Base-by-base conservation (phyloP, 2,329 filamentous ascomycete genomes). In the Nigrospora osmanthi region DNA sequence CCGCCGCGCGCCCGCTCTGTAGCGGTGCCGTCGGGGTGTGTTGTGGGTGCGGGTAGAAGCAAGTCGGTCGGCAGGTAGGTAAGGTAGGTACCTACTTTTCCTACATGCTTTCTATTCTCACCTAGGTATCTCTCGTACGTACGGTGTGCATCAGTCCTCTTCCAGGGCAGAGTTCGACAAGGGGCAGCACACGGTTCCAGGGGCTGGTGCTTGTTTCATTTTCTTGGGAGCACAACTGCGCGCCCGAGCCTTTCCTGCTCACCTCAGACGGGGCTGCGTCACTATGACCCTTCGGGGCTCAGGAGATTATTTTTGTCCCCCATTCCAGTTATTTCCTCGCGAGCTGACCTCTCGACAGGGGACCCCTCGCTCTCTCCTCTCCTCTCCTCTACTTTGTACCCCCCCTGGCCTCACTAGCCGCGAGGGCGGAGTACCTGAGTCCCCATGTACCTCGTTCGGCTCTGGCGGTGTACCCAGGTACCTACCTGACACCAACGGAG, bases 131-230 rank as follows among this genome's bases (percentile, higher is more conserved):
- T 10, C 23, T 28, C 23, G 23, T 28, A 28, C 10, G 23, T 28
- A 28, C 23, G 23, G 23, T 28, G 11, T 33, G 14, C 14, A 38
- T n/a, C 16, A 16, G 36, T 40, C 40, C 36, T 23, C 39, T 17
- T 33, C 28, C 36, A 38, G 37, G 37, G n/a, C 11, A 38, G 11
- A 23, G 30, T 30, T 28, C 51, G 49, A 38, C 46, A 47, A 42
- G 46, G 40, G 43, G 15, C 38, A 35, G 35, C 38, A 36, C 40
- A 46, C 48, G 53, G 44, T 49, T 17, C 47, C 52, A 58, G 55
- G 56, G 58, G 58, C 51, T 55, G 56, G 53, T 53, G 55, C 56
- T 58, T 56, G 58, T 61, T 61, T 60, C 59, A 60, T 57, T 60
- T 55, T 57, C 54, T 57, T 57, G 53, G 47, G 37, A 42, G 14